Percentiles rank a stretch among this genome's conserved stretches.
phyloP scores from a whole-genome alignment of 2,329 filamentous ascomycete species.

The Pyricularia pennisetigena region DNA sequence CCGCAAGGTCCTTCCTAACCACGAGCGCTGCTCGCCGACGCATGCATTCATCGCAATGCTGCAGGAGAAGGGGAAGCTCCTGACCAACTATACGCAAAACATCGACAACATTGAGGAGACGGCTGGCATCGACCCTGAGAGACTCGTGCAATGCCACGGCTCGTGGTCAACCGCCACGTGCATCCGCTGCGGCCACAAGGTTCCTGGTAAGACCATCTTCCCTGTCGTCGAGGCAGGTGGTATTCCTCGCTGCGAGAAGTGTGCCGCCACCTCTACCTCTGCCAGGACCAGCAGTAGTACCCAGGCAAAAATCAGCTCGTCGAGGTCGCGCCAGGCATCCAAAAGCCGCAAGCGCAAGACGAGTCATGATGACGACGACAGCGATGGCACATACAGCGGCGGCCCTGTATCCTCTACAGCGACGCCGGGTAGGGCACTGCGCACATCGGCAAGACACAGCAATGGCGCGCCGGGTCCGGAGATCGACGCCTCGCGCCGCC shows the following conservation, averaged over 20 bases:
- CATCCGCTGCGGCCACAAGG: conserved; percentile 66
- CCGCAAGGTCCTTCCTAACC: conserved; percentile 77
- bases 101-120: conserved; percentile 92
- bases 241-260: conserved; percentile 70
- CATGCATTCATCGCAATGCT: conserved; percentile 89
- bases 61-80: conserved; percentile 76
- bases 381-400: conserved; percentile 14
- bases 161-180: conserved; percentile 91
- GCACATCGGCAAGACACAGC: conserved; percentile 6
- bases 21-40: conserved; percentile 76
- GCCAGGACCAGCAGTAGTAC: conserved; percentile 33
- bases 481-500: conserved; percentile 52
- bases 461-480: conserved; percentile 36
- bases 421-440: not conserved
- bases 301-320: conserved; percentile 31
- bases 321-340: conserved; percentile 38
- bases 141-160: conserved; percentile 91
- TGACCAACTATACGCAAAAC: conserved; percentile 98
- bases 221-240: conserved; percentile 64
- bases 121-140: conserved; percentile 71
- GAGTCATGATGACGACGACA: conserved; percentile 9
- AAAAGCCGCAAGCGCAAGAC: conserved; percentile 4
- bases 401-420: not conserved
- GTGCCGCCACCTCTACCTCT: conserved; percentile 33
- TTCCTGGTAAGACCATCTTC: conserved; percentile 69